Conservation (phyloP, 345 rosid genomes). For the Eucalyptus grandis region DNA sequence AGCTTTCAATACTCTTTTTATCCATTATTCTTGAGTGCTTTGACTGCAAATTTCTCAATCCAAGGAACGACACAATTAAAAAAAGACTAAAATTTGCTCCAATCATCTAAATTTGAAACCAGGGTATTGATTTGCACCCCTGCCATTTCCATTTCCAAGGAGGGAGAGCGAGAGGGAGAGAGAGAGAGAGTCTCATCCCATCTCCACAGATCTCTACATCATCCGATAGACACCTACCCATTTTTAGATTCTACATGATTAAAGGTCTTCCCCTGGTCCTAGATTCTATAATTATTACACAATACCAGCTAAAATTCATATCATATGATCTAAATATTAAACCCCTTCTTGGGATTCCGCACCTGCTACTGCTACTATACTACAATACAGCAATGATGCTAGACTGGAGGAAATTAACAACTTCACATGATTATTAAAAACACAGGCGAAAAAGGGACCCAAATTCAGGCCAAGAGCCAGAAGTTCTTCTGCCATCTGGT, state of each 20-base stretch:
- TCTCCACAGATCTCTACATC: background rate
- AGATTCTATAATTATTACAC: background rate
- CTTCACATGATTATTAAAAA: background rate
- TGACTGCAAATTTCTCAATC: background rate
- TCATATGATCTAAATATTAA: background rate
- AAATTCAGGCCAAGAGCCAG: conserved; percentile 79
- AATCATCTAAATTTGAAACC: background rate
- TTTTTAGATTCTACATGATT: background rate
- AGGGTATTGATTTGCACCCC: background rate
- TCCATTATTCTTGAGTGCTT: background rate
- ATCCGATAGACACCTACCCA: background rate
- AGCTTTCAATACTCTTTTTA: background rate
- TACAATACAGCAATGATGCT: background rate
- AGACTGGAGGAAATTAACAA: background rate
- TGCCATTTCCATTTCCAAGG: background rate
- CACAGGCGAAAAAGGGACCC: too few relatives aligned
- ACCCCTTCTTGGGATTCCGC: background rate
- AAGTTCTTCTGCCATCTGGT: conserved; percentile 90
- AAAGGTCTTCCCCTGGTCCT: background rate
- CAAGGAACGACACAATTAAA: background rate
- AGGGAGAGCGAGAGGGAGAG: background rate
- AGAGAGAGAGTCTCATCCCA: background rate
- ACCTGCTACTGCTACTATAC: background rate
- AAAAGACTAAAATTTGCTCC: background rate
- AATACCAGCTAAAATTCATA: background rate